Base-by-base conservation (phyloP, 2,329 filamentous ascomycete genomes). In the Fusarium bulbicola region DNA sequence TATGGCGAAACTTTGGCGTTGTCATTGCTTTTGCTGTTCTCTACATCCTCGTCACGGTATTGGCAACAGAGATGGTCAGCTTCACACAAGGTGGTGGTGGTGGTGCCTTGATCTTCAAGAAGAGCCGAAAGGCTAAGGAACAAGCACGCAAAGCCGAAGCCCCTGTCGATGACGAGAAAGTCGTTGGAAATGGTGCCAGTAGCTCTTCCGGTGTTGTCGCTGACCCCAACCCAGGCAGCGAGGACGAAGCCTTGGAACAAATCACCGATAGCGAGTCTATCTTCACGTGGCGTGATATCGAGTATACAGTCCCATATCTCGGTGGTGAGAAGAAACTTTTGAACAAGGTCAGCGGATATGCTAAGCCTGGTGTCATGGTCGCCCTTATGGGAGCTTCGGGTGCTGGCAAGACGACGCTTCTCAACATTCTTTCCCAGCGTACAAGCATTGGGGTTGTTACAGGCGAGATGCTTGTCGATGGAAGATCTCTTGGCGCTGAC, bases 341-440 rank as follows among this genome's bases (percentile, higher is more conserved):
- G 16, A 77, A 80, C 63, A 77, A 90, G 10, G 89, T 96, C 66
- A 91, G 86, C 64, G 94, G 94, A 4, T 95, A 93, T 74, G 93
- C 91, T 4, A 95, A 94, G 77, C 94, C 94, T 2, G 93, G 94
- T 24, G 82, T 92, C 24, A 91, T 97, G 88, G 90, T 94, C 47
- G 94, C 94, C 1, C 84, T 97, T 3, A 93, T 96, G 86, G 94
- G 94, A 60, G 92, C 92, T 4, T 93, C 90, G 8, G 93, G 93
- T 47, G 94, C 94, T 14, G 94, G 94, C 18, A 97, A 97, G 82
- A 95, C 93, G 0, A 96, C 94, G 0, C 84, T 97, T 0, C 85
- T 97, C 24, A 95, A 96, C 80, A 94, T 92, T 0, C 79, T 89
- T 2, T 91, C 93, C 0, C 92, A 95, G 77, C 89, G 93, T 6